Evolutionary conservation across 2,329 filamentous ascomycete genomes (phyloP).

Genomic region (Monosporascus sp.): DNA sequence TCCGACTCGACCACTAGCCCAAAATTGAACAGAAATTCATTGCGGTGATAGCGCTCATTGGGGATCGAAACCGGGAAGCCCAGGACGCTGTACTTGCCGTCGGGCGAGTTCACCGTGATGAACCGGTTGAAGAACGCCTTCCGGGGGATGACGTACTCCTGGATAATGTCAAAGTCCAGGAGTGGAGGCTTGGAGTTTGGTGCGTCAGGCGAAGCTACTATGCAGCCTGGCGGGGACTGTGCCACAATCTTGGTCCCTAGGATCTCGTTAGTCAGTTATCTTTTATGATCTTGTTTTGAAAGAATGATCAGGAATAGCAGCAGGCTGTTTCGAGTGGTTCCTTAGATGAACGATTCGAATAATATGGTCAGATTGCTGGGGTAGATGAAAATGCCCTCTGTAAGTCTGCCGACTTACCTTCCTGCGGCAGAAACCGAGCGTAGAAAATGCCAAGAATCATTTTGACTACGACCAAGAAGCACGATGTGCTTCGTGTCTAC

Average conservation of each 20-base stretch:
- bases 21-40: slow-evolving; percentile 99
- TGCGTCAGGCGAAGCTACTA: slow-evolving; percentile 40
- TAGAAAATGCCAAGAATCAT: slow-evolving; percentile 71
- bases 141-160: slow-evolving; percentile 89
- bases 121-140: slow-evolving; percentile 93
- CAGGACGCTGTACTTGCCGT: slow-evolving; percentile 68
- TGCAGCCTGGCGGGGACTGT: slow-evolving; percentile 58
- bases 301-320: too few relatives aligned
- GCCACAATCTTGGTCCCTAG: slow-evolving; percentile 58
- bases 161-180: slow-evolving; percentile 79
- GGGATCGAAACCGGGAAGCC: slow-evolving; percentile 87
- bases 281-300: neutral
- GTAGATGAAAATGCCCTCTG: too few relatives aligned
- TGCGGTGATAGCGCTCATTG: slow-evolving; percentile 76
- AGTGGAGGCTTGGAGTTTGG: slow-evolving; percentile 53
- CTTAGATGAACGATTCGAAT: too few relatives aligned
- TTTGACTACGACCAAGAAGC: slow-evolving; percentile 13
- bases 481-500: neutral
- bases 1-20: slow-evolving; percentile 69
- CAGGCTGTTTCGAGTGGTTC: too few relatives aligned
- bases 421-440: slow-evolving; percentile 60
- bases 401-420: slow-evolving; percentile 42
- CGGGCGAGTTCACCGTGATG: slow-evolving; percentile 70
- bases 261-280: slow-evolving; percentile 10
- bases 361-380: neutral